Base-by-base conservation (phyloP, 257 asterid genomes). In the Solanum paucissectum region DNA sequence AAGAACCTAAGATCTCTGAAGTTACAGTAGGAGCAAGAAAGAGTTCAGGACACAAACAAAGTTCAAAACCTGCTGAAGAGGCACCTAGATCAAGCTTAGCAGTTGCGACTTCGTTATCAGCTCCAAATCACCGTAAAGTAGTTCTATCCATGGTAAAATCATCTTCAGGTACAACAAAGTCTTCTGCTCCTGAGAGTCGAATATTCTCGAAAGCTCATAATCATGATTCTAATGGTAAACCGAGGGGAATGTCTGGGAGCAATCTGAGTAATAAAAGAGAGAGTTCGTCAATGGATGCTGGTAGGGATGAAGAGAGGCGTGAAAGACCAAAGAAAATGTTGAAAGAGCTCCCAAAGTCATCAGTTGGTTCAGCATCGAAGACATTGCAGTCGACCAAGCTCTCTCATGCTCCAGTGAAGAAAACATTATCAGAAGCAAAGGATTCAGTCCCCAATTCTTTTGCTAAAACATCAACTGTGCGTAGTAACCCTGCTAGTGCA, bases 321-420 rank as follows among this genome's bases (percentile, higher is more conserved):
- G 95, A 89, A 85, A 97, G 90, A 88, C 89, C 91, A 38, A 95
- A 91, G 93, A 95, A 95, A 87, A 82, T 90, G 79, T 87, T 88
- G 33, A 95, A 92, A 94, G 98, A 95, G 89, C 86, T 91, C 85
- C 87, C 96, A 36, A 93, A 94, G 90, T 87, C 90, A 9, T 76
- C 90, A 29, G 58, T 89, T 58, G 89, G 88, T 88, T 86, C 92
- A 82, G 87, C 87, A 33, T 82, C 94, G 44, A 93, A 92, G 92
- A 68, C 88, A 32, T 87, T 93, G 84, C 93, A 93, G 87, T 88
- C 92, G 76, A 88, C 91, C 86, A 93, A 92, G 92, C 86, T 91
- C 79, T 87, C 93, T n/a, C 91, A 92, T 84, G 71, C 93, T 52
- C 91, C 94, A 32, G 94, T 94, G 83, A 97, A 92, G 92, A 91